Evolutionary conservation across 805 yeast genomes (phyloP), one percentile per base, ranked within the genome.

Genomic region (Scheffersomyces coipomensis): DNA sequence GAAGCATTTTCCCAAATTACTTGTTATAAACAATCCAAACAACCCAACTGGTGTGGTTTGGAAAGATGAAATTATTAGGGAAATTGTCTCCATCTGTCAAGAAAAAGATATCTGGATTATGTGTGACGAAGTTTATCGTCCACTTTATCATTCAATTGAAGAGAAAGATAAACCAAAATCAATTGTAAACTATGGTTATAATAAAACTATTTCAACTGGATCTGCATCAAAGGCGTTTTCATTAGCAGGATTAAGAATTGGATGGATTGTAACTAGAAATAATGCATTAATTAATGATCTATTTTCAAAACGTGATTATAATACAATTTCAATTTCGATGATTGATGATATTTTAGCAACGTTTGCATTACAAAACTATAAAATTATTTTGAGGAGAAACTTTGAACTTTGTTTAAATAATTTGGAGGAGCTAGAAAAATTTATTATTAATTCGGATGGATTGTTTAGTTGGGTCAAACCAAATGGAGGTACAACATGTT

Each of bases 201-300:
- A 60, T 2, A 67, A 64, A 42, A 69, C 74, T 4, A 61, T 76
- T 27, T 63, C 71, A 7, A 74, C 80, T 1, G 65, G 76, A 3
- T 75, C 80, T 5, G 67, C 69, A 61, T 75, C 80, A n/a, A 77
- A 76, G 48, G 77, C 79, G 2, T 76, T 68, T 46, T 64, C 79
- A 1, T 54, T 74, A 34, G 81, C 82, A 7, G 82, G 82, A 4
- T 55, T 75, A 19, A 55, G 82, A 33, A 36, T 76, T 17, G 81
- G 83, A 5, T 77, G 82, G 82, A 55, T 76, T 9, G 72, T 65
- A 4, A 51, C 73, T 6, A 55, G 58, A 22, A 64, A 71, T 48
- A 37, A 37, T 16, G 39, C 39, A 3, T 42, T 71, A 4, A 39
- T 69, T 13, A 43, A 52, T 11, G 62, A 56, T 32, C 59, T 74